These are phyloP conservation scores for Barnettozyma vustinii DNA, from an alignment of 805 yeast species.

Conservation along the genomic window DNA sequence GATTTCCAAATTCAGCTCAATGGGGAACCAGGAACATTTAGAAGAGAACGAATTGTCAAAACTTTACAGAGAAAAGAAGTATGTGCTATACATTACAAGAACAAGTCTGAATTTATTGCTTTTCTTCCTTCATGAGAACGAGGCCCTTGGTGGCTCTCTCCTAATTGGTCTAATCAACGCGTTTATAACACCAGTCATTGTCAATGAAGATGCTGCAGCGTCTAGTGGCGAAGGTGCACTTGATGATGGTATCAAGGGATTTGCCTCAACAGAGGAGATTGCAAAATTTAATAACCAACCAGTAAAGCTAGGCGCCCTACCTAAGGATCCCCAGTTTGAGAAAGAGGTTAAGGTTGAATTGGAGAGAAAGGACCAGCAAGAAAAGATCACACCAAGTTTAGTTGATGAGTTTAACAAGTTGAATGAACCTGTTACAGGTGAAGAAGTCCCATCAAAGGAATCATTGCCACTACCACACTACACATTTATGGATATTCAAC, in stretches of 20 bases:
- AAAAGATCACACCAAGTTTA: slow-evolving; percentile 37
- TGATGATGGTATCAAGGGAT: slow-evolving; percentile 32
- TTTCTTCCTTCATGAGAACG: slow-evolving; percentile 87
- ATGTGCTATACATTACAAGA: slow-evolving; percentile 68
- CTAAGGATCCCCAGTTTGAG: slow-evolving; percentile 78
- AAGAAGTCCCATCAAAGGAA: slow-evolving; percentile 69
- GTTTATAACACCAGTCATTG: slow-evolving; percentile 50
- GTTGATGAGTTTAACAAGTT: slow-evolving; percentile 62
- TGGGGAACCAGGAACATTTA: slow-evolving; percentile 75
- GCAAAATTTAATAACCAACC: slow-evolving; percentile 64
- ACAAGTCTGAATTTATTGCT: slow-evolving; percentile 81
- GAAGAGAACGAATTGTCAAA: slow-evolving; percentile 78
- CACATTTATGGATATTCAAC: slow-evolving; percentile 71
- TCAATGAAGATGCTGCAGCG: slow-evolving; percentile 12
- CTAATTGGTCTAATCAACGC: slow-evolving; percentile 83
- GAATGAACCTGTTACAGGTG: slow-evolving; percentile 31
- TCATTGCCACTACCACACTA: slow-evolving; percentile 80
- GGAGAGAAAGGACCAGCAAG: slow-evolving; percentile 69
- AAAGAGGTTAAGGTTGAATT: slow-evolving; percentile 83
- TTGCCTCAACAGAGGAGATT: slow-evolving; percentile 34
- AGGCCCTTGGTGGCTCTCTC: slow-evolving; percentile 85
- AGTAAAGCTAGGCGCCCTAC: slow-evolving; percentile 77
- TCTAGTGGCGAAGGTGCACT: slow-evolving; percentile 32
- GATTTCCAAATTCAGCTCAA: slow-evolving; percentile 62
- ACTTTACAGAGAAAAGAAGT: slow-evolving; percentile 67